These are phyloP conservation scores for Fusarium graminum DNA, from an alignment of 2,329 filamentous ascomycete species.

Conservation along the genomic window DNA sequence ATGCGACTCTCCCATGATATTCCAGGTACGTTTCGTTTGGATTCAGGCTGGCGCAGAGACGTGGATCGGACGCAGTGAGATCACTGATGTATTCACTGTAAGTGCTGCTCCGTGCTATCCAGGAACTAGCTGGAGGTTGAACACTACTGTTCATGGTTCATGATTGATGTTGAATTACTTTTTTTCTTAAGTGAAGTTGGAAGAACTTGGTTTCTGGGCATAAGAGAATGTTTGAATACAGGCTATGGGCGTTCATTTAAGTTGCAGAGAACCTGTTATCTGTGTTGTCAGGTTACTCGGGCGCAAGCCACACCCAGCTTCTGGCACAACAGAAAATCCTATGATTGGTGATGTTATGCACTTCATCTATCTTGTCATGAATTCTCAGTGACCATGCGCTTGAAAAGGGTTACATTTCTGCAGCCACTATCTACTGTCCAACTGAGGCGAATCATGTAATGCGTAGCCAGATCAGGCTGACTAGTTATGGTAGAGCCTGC, in stretches of 20 bases:
- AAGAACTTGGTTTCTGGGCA: no score
- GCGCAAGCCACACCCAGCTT: background rate
- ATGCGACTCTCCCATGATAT: slow-evolving; percentile 1
- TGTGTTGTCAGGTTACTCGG: no score
- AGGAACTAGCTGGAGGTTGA: background rate
- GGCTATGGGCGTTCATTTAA: background rate
- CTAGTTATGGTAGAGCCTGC: no score
- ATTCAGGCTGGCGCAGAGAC: background rate
- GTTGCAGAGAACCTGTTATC: background rate
- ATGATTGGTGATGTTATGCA: background rate
- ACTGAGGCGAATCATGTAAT: background rate
- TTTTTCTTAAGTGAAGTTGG: background rate
- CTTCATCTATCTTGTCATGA: background rate
- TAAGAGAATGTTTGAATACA: no score
- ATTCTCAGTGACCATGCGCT: background rate
- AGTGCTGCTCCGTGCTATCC: background rate
- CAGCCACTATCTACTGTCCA: background rate
- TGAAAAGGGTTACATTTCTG: background rate
- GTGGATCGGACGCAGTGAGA: background rate
- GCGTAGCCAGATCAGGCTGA: no score
- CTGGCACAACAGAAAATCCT: background rate
- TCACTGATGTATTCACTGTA: slow-evolving; percentile 1
- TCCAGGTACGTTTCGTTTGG: background rate
- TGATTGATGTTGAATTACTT: background rate
- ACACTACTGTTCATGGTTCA: background rate